Percentiles rank a stretch among this genome's conserved stretches.
Conservation (phyloP, 805 yeast species). For the Yarrowia yakushimensis region DNA sequence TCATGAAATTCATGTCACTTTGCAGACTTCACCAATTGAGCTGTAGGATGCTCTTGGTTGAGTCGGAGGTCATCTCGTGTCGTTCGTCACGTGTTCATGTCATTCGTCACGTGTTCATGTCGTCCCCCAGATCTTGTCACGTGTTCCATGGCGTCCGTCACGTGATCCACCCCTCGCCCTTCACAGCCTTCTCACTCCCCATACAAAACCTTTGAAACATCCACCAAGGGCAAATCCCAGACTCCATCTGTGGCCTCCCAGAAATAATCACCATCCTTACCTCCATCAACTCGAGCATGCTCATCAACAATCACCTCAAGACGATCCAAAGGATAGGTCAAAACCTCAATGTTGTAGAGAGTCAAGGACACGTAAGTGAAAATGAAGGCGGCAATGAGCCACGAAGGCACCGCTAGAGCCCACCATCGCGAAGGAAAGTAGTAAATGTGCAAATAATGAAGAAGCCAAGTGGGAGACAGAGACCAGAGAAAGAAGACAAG, state of each 20-base stretch:
- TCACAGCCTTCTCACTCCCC: not conserved
- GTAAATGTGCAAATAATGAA: conserved; percentile 52
- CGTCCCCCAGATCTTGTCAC: no score
- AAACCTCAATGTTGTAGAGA: conserved; percentile 70
- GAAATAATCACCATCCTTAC: conserved; percentile 42
- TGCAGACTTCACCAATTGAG: no score
- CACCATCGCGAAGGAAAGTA: conserved; percentile 90
- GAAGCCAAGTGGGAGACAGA: conserved; percentile 56
- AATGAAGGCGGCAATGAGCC: conserved; percentile 64
- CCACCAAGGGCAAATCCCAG: conserved; percentile 70
- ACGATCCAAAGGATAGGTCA: conserved; percentile 58
- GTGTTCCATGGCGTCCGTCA: no score
- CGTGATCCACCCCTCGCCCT: no score
- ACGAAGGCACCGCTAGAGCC: conserved; percentile 77
- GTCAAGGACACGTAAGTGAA: conserved; percentile 69
- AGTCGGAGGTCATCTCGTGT: no score
- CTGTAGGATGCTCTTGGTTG: no score
- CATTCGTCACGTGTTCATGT: no score
- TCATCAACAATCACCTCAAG: conserved; percentile 66
- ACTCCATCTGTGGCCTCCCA: conserved; percentile 74
- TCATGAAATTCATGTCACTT: no score
- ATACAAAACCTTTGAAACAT: conserved; percentile 36
- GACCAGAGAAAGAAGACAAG: conserved; percentile 70
- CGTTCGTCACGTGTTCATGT: no score
- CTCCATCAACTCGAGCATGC: conserved; percentile 45